These are phyloP conservation scores for Coemansia sp. DNA, from an alignment of 192 early-diverging fungal species.

Conservation along the genomic window DNA sequence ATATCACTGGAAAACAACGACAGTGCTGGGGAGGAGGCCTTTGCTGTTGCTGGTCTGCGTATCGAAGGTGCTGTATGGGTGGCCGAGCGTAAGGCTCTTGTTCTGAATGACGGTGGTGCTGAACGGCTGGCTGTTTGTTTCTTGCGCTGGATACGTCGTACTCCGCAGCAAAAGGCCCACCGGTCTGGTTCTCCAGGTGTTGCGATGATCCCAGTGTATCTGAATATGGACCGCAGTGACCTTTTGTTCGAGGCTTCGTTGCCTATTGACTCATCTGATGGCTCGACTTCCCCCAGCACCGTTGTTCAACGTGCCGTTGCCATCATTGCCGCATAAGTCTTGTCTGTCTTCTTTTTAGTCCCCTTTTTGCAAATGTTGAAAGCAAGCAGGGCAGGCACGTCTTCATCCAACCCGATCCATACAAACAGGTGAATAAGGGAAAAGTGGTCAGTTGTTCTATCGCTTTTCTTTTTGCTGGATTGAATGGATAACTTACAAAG, in stretches of 20 bases:
- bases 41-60: slow-evolving; percentile 40
- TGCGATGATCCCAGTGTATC: slow-evolving; percentile 61
- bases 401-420: no score
- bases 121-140: slow-evolving; percentile 31
- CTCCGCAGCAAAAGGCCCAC: no score
- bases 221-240: slow-evolving; percentile 62
- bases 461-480: no score
- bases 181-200: not conserved
- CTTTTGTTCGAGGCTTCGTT: slow-evolving; percentile 59
- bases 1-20: slow-evolving; percentile 37
- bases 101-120: slow-evolving; percentile 39
- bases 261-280: slow-evolving; percentile 7
- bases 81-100: slow-evolving; percentile 22
- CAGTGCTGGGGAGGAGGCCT: slow-evolving; percentile 6
- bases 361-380: no score
- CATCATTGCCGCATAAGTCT: slow-evolving; percentile 39
- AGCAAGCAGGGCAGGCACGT: no score
- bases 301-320: slow-evolving; percentile 64
- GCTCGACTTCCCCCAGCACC: slow-evolving; percentile 8
- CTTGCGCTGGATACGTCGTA: slow-evolving; percentile 38
- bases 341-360: no score
- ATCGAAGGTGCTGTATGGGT: slow-evolving; percentile 57
- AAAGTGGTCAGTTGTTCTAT: no score
- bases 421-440: no score
- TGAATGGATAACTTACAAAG: no score